A percentile compares a stretch with the other conserved stretches of the same genome.
Evolutionary conservation across 306 rosid species (phyloP).

Genomic region (Sophora flavescens): DNA sequence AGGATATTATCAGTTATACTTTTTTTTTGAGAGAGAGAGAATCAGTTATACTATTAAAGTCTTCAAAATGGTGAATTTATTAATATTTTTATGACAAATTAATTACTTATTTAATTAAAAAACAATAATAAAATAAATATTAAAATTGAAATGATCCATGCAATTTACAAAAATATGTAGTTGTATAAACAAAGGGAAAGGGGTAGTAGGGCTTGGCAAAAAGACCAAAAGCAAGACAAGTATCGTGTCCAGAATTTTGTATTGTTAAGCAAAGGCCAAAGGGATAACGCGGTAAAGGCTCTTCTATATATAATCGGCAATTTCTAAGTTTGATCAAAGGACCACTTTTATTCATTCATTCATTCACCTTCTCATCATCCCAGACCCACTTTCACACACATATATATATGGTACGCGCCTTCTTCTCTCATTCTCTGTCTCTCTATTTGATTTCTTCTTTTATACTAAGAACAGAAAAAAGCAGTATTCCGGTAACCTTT

Average conservation of each 20-base stretch:
- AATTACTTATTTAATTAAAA: too few relatives aligned
- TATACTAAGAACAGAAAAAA: neutral
- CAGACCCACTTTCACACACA: neutral
- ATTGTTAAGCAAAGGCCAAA: neutral
- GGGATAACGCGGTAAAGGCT: neutral
- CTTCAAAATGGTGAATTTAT: too few relatives aligned
- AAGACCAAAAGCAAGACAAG: neutral
- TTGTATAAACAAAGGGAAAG: too few relatives aligned
- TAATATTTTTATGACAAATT: too few relatives aligned
- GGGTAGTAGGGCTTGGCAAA: neutral
- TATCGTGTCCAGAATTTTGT: neutral
- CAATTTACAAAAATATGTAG: too few relatives aligned
- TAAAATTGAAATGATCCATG: too few relatives aligned
- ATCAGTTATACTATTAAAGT: too few relatives aligned
- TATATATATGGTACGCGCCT: constrained; percentile 18
- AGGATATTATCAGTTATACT: too few relatives aligned
- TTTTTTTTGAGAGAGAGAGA: too few relatives aligned
- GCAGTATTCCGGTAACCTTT: neutral
- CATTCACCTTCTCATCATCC: neutral
- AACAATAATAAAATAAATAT: too few relatives aligned
- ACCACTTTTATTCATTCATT: neutral
- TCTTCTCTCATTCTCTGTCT: constrained; percentile 10
- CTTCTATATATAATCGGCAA: neutral
- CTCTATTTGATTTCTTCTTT: neutral
- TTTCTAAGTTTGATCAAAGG: neutral